These are phyloP conservation scores for Fusarium tjaetaba DNA, from an alignment of 2,329 filamentous ascomycete genomes.

Conservation along the genomic window DNA sequence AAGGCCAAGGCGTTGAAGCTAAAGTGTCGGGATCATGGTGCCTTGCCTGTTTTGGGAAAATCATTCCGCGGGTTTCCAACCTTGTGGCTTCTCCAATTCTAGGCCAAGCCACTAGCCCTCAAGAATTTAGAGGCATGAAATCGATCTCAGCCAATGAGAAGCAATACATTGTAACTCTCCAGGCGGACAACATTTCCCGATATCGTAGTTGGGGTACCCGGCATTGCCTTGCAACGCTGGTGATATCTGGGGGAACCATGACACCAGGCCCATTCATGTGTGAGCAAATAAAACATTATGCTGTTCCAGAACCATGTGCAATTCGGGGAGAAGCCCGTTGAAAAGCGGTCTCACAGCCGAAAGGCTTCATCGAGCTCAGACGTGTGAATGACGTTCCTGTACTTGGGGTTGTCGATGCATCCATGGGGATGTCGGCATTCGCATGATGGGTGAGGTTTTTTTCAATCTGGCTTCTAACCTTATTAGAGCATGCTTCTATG, in stretches of 20 bases:
- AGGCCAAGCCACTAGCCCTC: background rate
- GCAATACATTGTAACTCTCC: background rate
- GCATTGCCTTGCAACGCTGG: no score
- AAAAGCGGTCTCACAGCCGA: background rate
- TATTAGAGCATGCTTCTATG: background rate
- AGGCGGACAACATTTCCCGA: background rate
- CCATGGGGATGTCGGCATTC: no score
- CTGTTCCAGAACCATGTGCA: background rate
- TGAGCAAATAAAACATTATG: background rate
- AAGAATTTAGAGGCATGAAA: background rate
- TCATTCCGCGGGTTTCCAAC: background rate
- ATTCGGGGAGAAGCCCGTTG: background rate
- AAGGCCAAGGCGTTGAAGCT: background rate
- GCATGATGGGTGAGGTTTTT: background rate
- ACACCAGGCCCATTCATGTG: no score
- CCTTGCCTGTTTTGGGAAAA: background rate
- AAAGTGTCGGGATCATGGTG: background rate
- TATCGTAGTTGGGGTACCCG: background rate
- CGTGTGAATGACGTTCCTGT: background rate
- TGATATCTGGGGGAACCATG: background rate
- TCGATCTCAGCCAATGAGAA: background rate
- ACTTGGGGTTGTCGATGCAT: no score
- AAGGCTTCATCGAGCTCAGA: background rate
- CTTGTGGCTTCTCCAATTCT: background rate
- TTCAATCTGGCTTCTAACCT: background rate